Conservation (phyloP, 192 early-diverging fungal genomes). For the Coemansia sp. region DNA sequence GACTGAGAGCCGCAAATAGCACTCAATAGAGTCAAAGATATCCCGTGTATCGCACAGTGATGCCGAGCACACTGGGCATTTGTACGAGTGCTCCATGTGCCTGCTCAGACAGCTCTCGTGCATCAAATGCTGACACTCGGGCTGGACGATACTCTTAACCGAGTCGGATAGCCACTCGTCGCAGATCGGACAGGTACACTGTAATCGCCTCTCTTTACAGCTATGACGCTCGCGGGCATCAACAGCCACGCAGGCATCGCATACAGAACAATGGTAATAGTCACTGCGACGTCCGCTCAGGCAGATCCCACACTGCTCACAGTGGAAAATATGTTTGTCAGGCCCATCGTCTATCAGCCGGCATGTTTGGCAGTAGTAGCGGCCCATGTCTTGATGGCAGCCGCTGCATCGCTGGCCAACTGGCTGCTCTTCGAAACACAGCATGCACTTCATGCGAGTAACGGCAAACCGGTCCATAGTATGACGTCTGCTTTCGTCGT, state of each 20-base stretch:
- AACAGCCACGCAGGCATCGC: constrained; percentile 89
- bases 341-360: constrained; percentile 91
- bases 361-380: constrained; percentile 88
- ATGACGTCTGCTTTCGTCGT: constrained; percentile 70
- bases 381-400: constrained; percentile 67
- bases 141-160: constrained; percentile 64
- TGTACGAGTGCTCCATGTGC: constrained; percentile 88
- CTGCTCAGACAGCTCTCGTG: constrained; percentile 84
- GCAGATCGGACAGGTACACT: constrained; percentile 95
- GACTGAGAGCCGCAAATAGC: constrained; percentile 70
- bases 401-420: constrained; percentile 69
- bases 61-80: constrained; percentile 94
- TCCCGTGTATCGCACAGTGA: constrained; percentile 83
- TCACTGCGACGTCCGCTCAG: constrained; percentile 79
- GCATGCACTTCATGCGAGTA: constrained; percentile 93
- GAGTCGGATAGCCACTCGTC: constrained; percentile 95
- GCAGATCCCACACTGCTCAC: constrained; percentile 91
- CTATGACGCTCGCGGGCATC: constrained; percentile 73
- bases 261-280: constrained; percentile 91
- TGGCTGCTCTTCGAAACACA: constrained; percentile 80
- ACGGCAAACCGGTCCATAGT: constrained; percentile 67
- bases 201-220: constrained; percentile 90
- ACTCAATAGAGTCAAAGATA: constrained; percentile 85
- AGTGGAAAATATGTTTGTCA: constrained; percentile 89
- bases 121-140: constrained; percentile 86